Conservation (phyloP, 371 early-diverging fungal genomes). For the Batkoa obscura region DNA sequence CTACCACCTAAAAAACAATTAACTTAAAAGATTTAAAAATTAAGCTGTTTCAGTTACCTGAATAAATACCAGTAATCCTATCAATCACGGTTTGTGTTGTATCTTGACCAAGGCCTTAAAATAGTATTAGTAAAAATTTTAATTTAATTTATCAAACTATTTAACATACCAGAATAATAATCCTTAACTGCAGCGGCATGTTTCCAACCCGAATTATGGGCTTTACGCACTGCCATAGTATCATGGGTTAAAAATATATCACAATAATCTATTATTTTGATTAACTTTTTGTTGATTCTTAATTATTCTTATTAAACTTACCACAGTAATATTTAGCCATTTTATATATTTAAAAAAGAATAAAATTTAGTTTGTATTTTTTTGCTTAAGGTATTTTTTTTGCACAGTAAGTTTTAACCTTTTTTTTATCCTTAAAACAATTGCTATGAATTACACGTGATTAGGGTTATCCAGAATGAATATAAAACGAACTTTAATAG, state of each 20-base stretch:
- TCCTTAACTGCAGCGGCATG: constrained; percentile 52
- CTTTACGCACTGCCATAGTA: constrained; percentile 70
- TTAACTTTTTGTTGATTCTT: not conserved
- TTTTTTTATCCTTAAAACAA: too few species aligned
- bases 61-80: constrained; percentile 2
- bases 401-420: too few species aligned
- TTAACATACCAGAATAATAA: constrained; percentile 54
- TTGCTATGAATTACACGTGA: too few species aligned
- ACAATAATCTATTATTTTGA: constrained; percentile 68
- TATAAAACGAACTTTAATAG: too few species aligned
- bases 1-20: too few species aligned
- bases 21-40: too few species aligned
- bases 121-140: not conserved
- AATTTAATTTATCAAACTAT: not conserved
- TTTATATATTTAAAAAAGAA: too few species aligned
- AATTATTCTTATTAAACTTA: constrained; percentile 14
- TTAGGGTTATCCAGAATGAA: too few species aligned
- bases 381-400: too few species aligned
- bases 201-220: constrained; percentile 88
- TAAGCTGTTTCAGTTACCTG: too few species aligned
- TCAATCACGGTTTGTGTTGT: constrained; percentile 3
- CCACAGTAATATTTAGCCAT: constrained; percentile 92
- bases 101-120: constrained; percentile 3
- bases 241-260: constrained; percentile 91
- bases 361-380: too few species aligned